Conservation (phyloP, 1,139 yeast genomes). For the Debaryomycetaceae sp. region DNA sequence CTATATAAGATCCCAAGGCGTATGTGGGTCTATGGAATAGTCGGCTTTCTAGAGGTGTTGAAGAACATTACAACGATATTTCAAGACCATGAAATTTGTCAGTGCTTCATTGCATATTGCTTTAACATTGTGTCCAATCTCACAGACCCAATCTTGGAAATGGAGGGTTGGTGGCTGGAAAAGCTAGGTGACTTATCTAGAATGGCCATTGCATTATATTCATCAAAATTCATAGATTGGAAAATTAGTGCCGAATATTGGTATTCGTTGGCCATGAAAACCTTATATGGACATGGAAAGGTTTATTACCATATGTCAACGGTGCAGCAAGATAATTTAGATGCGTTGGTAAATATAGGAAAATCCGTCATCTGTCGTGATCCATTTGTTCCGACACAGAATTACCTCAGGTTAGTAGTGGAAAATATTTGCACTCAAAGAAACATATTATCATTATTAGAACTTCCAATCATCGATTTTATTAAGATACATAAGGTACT, state of each 20-base stretch:
- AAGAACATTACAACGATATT: constrained; percentile 65
- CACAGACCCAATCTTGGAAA: constrained; percentile 50
- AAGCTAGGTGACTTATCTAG: constrained; percentile 75
- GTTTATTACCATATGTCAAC: constrained; percentile 81
- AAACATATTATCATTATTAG: constrained; percentile 55
- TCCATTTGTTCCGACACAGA: constrained; percentile 79
- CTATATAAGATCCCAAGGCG: constrained; percentile 73
- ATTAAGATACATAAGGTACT: constrained; percentile 63
- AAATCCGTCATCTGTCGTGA: constrained; percentile 76
- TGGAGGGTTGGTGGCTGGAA: constrained; percentile 77
- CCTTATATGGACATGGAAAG: constrained; percentile 76
- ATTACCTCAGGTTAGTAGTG: constrained; percentile 69
- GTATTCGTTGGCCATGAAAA: constrained; percentile 68
- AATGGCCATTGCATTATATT: constrained; percentile 79
- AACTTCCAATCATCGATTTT: constrained; percentile 62
- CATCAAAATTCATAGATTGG: constrained; percentile 79
- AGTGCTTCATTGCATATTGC: constrained; percentile 47
- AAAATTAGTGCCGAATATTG: constrained; percentile 73
- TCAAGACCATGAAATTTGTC: constrained; percentile 48
- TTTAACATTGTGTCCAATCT: constrained; percentile 52
- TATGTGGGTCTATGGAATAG: constrained; percentile 82
- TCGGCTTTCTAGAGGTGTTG: constrained; percentile 72
- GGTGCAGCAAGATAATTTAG: constrained; percentile 75
- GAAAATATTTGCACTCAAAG: constrained; percentile 76
- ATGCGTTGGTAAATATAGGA: constrained; percentile 74